These are phyloP conservation scores for Microcyclospora tardicrescens DNA, from an alignment of 2,329 filamentous ascomycete genomes.

Conservation along the genomic window DNA sequence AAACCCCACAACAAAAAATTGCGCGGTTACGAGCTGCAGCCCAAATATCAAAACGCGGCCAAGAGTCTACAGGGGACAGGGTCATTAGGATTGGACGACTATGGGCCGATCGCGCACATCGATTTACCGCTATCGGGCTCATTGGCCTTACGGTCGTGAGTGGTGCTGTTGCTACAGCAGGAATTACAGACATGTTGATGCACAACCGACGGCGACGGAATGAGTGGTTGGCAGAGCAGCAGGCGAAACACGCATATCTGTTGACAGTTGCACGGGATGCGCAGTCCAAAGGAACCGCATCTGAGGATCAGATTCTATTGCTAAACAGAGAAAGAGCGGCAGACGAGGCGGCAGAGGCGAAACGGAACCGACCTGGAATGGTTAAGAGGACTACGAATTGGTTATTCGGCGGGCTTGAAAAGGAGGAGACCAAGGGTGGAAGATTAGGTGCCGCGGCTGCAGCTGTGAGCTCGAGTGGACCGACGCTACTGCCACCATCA, in stretches of 20 bases:
- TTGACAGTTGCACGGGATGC: constrained; percentile 33
- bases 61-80: constrained; percentile 42
- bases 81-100: constrained; percentile 39
- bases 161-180: constrained; percentile 49
- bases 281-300: constrained; percentile 30
- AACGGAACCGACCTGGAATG: constrained; percentile 24
- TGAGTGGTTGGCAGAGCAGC: constrained; percentile 46
- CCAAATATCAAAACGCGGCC: constrained; percentile 32
- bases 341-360: constrained; percentile 38
- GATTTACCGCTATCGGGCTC: constrained; percentile 45
- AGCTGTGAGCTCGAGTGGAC: constrained; percentile 3
- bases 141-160: constrained; percentile 50
- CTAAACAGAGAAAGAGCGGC: constrained; percentile 49
- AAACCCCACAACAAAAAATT: constrained; percentile 43
- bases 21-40: constrained; percentile 38
- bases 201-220: constrained; percentile 53
- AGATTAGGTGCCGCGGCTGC: constrained; percentile 18
- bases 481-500: constrained; percentile 2
- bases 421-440: constrained; percentile 27
- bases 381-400: constrained; percentile 22
- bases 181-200: constrained; percentile 51
- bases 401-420: constrained; percentile 21
- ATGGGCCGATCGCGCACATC: constrained; percentile 49
- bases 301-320: constrained; percentile 39
- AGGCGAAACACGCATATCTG: constrained; percentile 30